Percentiles rank a stretch among this genome's conserved stretches.
Evolutionary conservation across 305 asterid genomes (phyloP).

Genomic region (Rubia tinctorum): DNA sequence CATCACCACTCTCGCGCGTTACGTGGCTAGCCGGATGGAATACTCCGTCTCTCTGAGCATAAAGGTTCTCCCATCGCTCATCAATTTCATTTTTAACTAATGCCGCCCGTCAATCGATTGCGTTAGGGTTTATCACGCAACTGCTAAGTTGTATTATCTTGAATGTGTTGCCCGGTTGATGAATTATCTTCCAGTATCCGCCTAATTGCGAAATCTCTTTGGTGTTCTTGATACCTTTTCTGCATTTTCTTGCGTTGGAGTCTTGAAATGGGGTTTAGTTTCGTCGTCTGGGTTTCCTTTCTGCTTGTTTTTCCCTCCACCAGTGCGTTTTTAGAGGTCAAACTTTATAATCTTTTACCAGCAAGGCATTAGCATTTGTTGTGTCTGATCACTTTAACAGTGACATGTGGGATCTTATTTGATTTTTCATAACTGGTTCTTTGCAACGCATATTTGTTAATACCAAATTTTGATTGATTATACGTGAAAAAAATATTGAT

Average conservation of each 20-base stretch:
- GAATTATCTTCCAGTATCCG: background rate
- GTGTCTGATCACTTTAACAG: background rate
- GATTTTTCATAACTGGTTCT: too few species aligned
- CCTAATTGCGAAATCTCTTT: background rate
- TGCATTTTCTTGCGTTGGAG: background rate
- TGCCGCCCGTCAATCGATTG: background rate
- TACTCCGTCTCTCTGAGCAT: constrained; percentile 23
- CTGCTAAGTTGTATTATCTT: background rate
- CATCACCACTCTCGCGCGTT: constrained; percentile 19
- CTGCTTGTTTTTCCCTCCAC: background rate
- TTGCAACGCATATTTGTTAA: too few species aligned
- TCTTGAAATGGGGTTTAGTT: background rate
- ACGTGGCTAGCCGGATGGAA: constrained; percentile 23
- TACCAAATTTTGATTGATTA: background rate
- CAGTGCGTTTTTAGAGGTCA: background rate
- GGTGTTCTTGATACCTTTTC: background rate
- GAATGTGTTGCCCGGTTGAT: constrained; percentile 1
- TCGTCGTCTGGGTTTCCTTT: background rate
- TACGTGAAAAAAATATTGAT: background rate
- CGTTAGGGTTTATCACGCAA: background rate
- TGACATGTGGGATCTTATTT: too few species aligned
- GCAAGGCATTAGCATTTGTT: background rate
- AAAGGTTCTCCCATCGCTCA: constrained; percentile 15
- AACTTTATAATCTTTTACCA: background rate
- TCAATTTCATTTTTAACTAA: background rate